Evolutionary conservation across 2,329 filamentous ascomycete species (phyloP).

Genomic region (Fusarium continuum): DNA sequence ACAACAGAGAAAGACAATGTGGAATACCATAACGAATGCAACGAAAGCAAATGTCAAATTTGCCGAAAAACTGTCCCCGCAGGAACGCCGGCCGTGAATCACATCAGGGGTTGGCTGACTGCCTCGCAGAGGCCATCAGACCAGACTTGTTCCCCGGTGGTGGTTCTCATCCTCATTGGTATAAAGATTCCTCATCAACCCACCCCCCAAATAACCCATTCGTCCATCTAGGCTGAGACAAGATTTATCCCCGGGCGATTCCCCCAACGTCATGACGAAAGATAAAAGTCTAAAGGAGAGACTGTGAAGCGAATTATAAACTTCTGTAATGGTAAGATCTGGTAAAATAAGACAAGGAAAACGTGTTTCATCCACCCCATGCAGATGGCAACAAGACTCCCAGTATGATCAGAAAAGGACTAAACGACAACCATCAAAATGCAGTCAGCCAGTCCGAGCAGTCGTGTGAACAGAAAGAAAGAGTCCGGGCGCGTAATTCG

Average conservation of each 20-base stretch:
- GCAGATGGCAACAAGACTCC: slow-evolving; percentile 41
- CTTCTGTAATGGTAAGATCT: slow-evolving; percentile 42
- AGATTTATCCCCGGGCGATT: slow-evolving; percentile 40
- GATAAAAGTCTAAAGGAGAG: slow-evolving; percentile 50
- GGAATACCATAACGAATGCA: slow-evolving; percentile 41
- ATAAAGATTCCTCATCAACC: slow-evolving; percentile 44
- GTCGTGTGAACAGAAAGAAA: slow-evolving; percentile 50
- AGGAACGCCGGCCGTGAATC: slow-evolving; percentile 43
- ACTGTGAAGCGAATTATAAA: slow-evolving; percentile 54
- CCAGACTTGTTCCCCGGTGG: slow-evolving; percentile 34
- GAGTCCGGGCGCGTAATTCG: slow-evolving; percentile 52
- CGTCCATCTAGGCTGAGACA: slow-evolving; percentile 44
- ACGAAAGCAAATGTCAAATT: slow-evolving; percentile 46
- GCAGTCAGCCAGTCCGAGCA: slow-evolving; percentile 48
- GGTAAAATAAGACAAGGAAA: slow-evolving; percentile 32
- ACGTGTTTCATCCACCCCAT: slow-evolving; percentile 37
- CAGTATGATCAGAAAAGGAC: slow-evolving; percentile 38
- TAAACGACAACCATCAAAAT: slow-evolving; percentile 44
- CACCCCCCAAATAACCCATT: slow-evolving; percentile 39
- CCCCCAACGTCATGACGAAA: slow-evolving; percentile 45
- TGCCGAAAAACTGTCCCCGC: slow-evolving; percentile 43
- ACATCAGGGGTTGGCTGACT: slow-evolving; percentile 36
- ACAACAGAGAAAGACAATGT: slow-evolving; percentile 19
- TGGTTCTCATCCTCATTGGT: slow-evolving; percentile 45
- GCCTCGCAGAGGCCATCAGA: slow-evolving; percentile 40